Conservation (phyloP, 225 moss, liverwort and hornwort species). For the Bryoerythrophyllum caledonicum region DNA sequence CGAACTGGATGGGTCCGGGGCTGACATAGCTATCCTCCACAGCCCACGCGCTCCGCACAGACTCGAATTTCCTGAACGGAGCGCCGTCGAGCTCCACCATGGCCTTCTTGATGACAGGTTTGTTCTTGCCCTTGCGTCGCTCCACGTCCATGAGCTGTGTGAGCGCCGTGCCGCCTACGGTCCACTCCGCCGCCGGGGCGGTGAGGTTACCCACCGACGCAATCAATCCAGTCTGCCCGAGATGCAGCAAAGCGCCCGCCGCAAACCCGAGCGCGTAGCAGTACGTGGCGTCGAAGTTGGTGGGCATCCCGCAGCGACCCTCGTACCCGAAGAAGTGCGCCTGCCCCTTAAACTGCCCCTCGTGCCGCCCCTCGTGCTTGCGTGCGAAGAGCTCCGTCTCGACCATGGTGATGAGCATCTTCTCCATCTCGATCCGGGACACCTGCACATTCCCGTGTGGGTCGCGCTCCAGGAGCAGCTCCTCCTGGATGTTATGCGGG, state of each 20-base stretch:
- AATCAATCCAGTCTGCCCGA: constrained; percentile 80
- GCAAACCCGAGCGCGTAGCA: constrained; percentile 82
- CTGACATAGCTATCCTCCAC: constrained; percentile 72
- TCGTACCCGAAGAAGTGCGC: constrained; percentile 89
- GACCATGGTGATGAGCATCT: constrained; percentile 87
- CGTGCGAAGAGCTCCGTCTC: constrained; percentile 68
- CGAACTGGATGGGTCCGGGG: constrained; percentile 64
- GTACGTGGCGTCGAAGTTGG: constrained; percentile 86
- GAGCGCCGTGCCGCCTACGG: constrained; percentile 80
- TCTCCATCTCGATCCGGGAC: constrained; percentile 89
- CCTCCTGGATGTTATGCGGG: constrained; percentile 70
- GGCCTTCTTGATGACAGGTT: constrained; percentile 95
- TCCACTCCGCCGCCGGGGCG: constrained; percentile 70
- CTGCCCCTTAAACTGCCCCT: constrained; percentile 68
- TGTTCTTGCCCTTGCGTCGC: constrained; percentile 83
- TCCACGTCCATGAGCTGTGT: constrained; percentile 95
- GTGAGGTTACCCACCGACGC: constrained; percentile 78
- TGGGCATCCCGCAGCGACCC: constrained; percentile 92
- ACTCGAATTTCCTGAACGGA: constrained; percentile 72
- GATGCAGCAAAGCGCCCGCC: constrained; percentile 72
- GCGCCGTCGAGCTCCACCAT: constrained; percentile 87
- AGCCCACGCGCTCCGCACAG: constrained; percentile 70
- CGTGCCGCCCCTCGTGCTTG: constrained; percentile 59
- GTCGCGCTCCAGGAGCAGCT: constrained; percentile 85
- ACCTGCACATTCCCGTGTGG: constrained; percentile 91